A percentile compares a stretch with the other conserved stretches of the same genome.
These are phyloP conservation scores for Daldinia decipiens DNA, from an alignment of 495 filamentous ascomycete genomes.

Conservation along the genomic window DNA sequence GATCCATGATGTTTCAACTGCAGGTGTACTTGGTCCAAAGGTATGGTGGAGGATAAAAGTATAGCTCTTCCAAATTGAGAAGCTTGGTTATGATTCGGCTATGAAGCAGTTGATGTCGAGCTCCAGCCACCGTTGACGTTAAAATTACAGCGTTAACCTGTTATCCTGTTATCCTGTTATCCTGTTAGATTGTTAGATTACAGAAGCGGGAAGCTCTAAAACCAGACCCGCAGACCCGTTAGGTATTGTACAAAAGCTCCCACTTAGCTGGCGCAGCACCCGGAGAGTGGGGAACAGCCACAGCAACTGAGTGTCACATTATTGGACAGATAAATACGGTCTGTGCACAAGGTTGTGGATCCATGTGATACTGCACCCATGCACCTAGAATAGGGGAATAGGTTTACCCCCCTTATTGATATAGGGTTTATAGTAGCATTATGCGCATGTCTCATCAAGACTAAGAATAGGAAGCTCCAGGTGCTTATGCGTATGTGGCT, in stretches of 20 bases:
- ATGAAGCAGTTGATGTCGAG: slow-evolving; percentile 30
- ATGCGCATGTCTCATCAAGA: neutral
- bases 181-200: neutral
- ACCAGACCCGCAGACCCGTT: slow-evolving; percentile 26
- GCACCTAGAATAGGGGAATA: too few relatives aligned
- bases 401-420: neutral
- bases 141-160: slow-evolving; percentile 20
- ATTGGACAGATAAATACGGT: slow-evolving; percentile 15
- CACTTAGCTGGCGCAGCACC: slow-evolving; percentile 36
- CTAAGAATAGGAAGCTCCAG: neutral
- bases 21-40: slow-evolving; percentile 25
- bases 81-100: slow-evolving; percentile 30
- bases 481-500: too few relatives aligned
- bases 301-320: slow-evolving; percentile 33
- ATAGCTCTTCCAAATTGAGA: slow-evolving; percentile 29
- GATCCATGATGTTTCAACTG: slow-evolving; percentile 70
- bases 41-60: slow-evolving; percentile 12
- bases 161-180: neutral
- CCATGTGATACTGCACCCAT: neutral
- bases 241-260: slow-evolving; percentile 37
- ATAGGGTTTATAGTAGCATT: neutral
- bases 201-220: slow-evolving; percentile 33
- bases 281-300: slow-evolving; percentile 32
- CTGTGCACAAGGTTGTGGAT: neutral
- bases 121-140: slow-evolving; percentile 46